Evolutionary conservation across 306 rosid genomes (phyloP).

Genomic region (Rosa multiflora): DNA sequence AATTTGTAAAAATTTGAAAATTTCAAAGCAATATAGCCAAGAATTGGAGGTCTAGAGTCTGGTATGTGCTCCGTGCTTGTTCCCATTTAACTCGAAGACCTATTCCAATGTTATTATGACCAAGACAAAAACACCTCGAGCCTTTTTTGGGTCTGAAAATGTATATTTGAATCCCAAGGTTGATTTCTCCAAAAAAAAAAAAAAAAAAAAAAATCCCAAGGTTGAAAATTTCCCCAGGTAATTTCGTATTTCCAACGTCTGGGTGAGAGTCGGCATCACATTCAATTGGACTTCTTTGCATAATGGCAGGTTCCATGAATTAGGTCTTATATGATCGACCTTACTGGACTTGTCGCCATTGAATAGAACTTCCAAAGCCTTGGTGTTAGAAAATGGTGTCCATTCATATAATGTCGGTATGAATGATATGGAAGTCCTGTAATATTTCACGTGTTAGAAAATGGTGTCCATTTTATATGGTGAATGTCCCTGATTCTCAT

Average conservation of each 20-base stretch:
- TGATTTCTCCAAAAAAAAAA: background rate
- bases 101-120: background rate
- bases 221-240: background rate
- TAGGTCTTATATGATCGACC: background rate
- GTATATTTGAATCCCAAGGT: background rate
- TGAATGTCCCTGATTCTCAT: too few relatives aligned
- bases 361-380: too few relatives aligned
- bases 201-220: background rate
- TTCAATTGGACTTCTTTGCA: background rate
- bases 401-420: too few relatives aligned
- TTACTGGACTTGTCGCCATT: background rate
- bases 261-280: background rate
- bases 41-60: background rate
- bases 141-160: background rate
- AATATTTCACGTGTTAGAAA: too few relatives aligned
- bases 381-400: too few relatives aligned
- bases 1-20: background rate
- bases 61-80: background rate
- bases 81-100: background rate
- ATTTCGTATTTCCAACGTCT: background rate
- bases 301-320: background rate
- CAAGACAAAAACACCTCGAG: background rate
- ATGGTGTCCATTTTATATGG: too few relatives aligned
- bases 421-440: too few relatives aligned
- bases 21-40: background rate